phyloP scores from a whole-genome alignment of 1,284 basidiomycete species.

The Kalmanozyma brasiliensis region DNA sequence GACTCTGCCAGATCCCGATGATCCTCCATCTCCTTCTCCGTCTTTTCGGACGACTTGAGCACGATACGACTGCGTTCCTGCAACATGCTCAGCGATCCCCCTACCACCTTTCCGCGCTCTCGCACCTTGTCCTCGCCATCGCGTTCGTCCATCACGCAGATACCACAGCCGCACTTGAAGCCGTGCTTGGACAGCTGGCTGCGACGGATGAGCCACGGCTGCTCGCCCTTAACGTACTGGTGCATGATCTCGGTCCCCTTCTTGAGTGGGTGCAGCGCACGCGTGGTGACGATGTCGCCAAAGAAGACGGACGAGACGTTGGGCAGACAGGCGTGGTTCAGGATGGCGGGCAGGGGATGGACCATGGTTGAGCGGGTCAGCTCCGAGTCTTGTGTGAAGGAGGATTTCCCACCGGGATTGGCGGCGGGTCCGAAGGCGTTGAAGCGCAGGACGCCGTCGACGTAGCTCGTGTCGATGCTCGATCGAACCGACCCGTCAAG shows the following conservation, averaged over 20 bases:
- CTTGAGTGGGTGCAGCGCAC: conserved; percentile 56
- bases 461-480: conserved; percentile 56
- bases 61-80: conserved; percentile 59
- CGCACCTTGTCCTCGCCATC: conserved; percentile 53
- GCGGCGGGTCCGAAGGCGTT: conserved; percentile 66
- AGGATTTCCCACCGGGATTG: conserved; percentile 45
- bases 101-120: conserved; percentile 46
- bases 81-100: conserved; percentile 53
- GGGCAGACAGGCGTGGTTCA: conserved; percentile 66
- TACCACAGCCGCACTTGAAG: conserved; percentile 59
- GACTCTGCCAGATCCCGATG: conserved; percentile 54
- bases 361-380: conserved; percentile 64
- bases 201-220: conserved; percentile 54
- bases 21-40: conserved; percentile 36
- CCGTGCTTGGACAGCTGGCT: conserved; percentile 64
- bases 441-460: conserved; percentile 66
- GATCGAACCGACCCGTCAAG: conserved; percentile 16
- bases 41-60: conserved; percentile 32
- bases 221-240: conserved; percentile 65
- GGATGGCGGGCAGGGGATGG: conserved; percentile 65
- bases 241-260: conserved; percentile 65
- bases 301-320: conserved; percentile 67
- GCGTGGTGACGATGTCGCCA: conserved; percentile 63
- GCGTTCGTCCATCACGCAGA: conserved; percentile 56
- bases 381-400: conserved; percentile 24